Evolutionary conservation across 352 stramenopile species (phyloP), one percentile per base, ranked within the genome.

Genomic region (Pythium angustatum): DNA sequence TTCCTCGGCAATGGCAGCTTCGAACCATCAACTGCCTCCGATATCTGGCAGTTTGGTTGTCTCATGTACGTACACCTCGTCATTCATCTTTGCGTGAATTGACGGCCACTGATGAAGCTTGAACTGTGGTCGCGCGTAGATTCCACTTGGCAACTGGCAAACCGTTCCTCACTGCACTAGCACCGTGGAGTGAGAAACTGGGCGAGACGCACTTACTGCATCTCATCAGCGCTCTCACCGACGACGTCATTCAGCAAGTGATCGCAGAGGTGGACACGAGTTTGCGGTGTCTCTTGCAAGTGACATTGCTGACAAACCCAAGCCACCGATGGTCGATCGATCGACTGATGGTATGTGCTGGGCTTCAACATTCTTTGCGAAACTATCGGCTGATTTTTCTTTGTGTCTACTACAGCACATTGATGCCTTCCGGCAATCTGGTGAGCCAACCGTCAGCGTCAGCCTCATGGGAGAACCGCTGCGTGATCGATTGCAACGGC

Each of bases 21-120:
- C 34, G 44, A 64, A 5, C 78, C 81, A 7, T 90, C 78, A 0
- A 54, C 64, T 21, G 67, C 68, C 3, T 85, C 78, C 6, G 83
- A 92, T 66, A 76, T 90, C 33, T 92, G 83, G 83, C 83, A 92
- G 38, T 87, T 92, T 30, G 83, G 83, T 5, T 92, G 83, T 44
- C 65, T 87, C 45, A 71, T 90, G 83, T 92, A 79, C 34, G 78
- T 70, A 3, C n/a, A 7, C 28, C 19, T 22, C 36, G 12, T 19
- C 2, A 56, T 28, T 6, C 17, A 9, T 27, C 1, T 54, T 10
- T 10, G 27, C 48, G 15, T 26, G 8, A 27, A 8, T 26, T 7
- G 48, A 41, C 11, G 10, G 31, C 2, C 19, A 24, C 11, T 44
- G 3, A 28, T 24, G 30, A 5, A 31, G 28, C 34, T 41, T 15